Evolutionary conservation across 1,139 yeast genomes (phyloP), one percentile per base, ranked within the genome.

Genomic region (Saccharomyces hybrid): DNA sequence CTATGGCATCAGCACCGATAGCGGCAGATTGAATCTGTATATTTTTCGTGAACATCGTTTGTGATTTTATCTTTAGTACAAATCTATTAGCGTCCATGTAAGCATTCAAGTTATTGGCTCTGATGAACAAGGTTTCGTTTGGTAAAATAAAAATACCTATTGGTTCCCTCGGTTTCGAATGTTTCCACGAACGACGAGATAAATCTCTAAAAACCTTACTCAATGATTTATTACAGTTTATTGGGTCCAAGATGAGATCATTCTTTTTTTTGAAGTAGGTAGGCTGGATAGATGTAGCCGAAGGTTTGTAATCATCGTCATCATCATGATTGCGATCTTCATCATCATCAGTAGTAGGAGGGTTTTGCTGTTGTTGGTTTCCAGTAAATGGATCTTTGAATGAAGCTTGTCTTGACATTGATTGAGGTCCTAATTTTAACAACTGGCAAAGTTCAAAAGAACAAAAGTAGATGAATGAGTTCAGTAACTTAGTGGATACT

Each of bases 151-250:
- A 76, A 60, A 88, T 75, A 3, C 85, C 84, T 38, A 88, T 79
- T 0, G 84, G 79, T 56, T 82, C 88, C 59, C 77, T 76, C n/a
- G 70, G 66, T 7, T 66, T 65, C 0, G 85, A 76, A 67, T 90
- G 96, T 63, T 79, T 81, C 99, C 99, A 93, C 2, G 96, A 85
- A 61, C 96, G 80, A 69, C 98, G 81, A 2, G 96, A 95, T 57
- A 93, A 71, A 65, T 90, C 96, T 64, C 98, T 81, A 32, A 89
- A 80, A 32, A 91, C 76, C 67, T 88, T 88, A 34, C 81, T 78
- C 53, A 87, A 73, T 6, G 90, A 77, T 61, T 84, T 67, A 46
- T 64, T 64, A 27, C 63, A 62, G 50, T 63, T 65, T 8, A 68
- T 61, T 73, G 55, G 69, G 72, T 59, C 71, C 62, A 54, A 65